Conservation (phyloP, 495 filamentous ascomycete genomes). For the Xylaria curta region DNA sequence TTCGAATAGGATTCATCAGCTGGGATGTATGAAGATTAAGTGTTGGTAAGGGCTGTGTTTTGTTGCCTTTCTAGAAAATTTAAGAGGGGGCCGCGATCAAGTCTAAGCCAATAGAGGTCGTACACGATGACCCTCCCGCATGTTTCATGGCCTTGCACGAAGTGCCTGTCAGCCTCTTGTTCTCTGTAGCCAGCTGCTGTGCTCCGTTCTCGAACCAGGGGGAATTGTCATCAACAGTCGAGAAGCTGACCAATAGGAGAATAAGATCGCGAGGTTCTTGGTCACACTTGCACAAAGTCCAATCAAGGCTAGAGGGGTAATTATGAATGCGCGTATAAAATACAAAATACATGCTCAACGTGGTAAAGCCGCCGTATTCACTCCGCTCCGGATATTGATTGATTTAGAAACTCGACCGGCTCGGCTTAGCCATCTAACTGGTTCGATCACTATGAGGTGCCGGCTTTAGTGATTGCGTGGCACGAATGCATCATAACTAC, state of each 20-base stretch:
- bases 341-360: neutral
- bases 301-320: neutral
- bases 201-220: constrained; percentile 25
- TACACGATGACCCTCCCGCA: constrained; percentile 21
- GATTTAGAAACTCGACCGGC: constrained; percentile 8
- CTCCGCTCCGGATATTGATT: constrained; percentile 19
- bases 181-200: constrained; percentile 11
- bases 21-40: neutral
- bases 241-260: constrained; percentile 11
- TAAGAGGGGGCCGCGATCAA: neutral
- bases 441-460: neutral
- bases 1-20: constrained; percentile 7
- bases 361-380: constrained; percentile 9
- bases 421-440: constrained; percentile 16
- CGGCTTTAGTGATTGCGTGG: constrained; percentile 14
- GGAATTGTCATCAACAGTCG: constrained; percentile 6
- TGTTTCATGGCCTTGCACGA: constrained; percentile 26
- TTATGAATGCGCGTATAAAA: constrained; percentile 5
- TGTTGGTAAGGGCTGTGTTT: constrained; percentile 11
- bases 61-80: constrained; percentile 22
- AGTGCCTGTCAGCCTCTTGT: constrained; percentile 21
- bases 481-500: neutral
- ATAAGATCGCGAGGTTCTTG: constrained; percentile 5
- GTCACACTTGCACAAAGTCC: constrained; percentile 20
- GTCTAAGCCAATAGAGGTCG: constrained; percentile 14